Base-by-base conservation (phyloP, 2,329 filamentous ascomycete species). In the Tolypocladium album region DNA sequence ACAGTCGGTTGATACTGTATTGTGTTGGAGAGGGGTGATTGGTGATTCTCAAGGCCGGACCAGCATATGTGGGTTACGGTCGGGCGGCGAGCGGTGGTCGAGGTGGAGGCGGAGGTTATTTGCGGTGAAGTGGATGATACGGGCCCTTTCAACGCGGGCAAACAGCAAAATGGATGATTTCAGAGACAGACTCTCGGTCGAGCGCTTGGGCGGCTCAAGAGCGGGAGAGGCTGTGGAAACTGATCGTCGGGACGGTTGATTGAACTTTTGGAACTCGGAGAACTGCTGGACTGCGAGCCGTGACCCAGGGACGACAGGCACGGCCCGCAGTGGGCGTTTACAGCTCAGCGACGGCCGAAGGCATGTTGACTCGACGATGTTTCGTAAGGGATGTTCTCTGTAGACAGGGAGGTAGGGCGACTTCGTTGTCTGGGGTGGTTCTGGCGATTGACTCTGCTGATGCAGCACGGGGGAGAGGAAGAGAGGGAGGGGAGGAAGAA, bases 251-350 rank as follows among this genome's bases (percentile, higher is more conserved):
- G 55, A 66, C 61, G 66, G 62, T 62, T 66, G 63, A 64, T 69
- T 72, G 78, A 82, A 80, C 82, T 91, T 72, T n/a, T n/a, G n/a
- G 78, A 82, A 80, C 82, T 91, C 88, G 85, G 79, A 86, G 87
- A 88, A 87, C 89, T 91, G 88, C 85, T 86, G 88, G 88, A 90
- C 89, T 92, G 84, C 86, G 83, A 83, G 83, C 84, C 83, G 81
- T 64, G 70, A 66, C 68, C 62, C 74, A 71, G 73, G 70, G 50
- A 57, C 34, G 68, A 59, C 61, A 72, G 72, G 72, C 76, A 76
- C 71, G 77, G 80, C 84, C 86, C 87, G 87, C 85, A 92, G 88
- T 87, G 86, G 86, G 83, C 78, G 84, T 90, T 92, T 92, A 95
- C 88, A 93, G 89, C 88, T 88, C 88, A 89, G 86, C 87, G 87